These are phyloP conservation scores for Pseudoturritis turrita DNA, from an alignment of 345 rosid genomes.

Conservation along the genomic window DNA sequence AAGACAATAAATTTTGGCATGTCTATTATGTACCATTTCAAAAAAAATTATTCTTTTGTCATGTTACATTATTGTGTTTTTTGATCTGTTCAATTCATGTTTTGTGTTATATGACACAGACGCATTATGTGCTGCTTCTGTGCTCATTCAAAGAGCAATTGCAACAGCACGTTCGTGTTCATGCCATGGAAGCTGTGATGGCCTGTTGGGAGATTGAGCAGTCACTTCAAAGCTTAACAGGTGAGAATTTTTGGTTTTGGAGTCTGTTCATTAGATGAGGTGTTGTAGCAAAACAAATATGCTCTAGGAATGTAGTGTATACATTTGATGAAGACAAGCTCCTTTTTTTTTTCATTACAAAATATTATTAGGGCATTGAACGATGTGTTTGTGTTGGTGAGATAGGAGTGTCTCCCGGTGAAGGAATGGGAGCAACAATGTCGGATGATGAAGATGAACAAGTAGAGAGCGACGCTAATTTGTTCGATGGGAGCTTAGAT, in stretches of 20 bases:
- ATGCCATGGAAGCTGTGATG: slow-evolving; percentile 99
- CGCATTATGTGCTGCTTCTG: slow-evolving; percentile 86
- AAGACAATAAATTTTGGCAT: too few relatives aligned
- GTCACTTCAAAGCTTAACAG: slow-evolving; percentile 93
- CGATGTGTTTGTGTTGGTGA: slow-evolving; percentile 4
- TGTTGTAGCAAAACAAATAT: too few relatives aligned
- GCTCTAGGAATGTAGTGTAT: not conserved
- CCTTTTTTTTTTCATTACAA: not conserved
- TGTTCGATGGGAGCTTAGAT: slow-evolving; percentile 78
- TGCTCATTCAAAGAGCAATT: slow-evolving; percentile 97
- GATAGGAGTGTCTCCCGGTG: slow-evolving; percentile 94
- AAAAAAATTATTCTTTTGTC: too few relatives aligned
- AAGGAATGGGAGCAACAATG: slow-evolving; percentile 97
- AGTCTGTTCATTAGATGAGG: too few relatives aligned
- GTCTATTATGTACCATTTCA: too few relatives aligned
- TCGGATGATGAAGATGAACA: slow-evolving; percentile 96
- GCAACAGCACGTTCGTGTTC: slow-evolving; percentile 97
- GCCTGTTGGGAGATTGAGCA: slow-evolving; percentile 99
- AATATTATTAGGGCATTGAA: not conserved
- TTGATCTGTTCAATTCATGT: not conserved
- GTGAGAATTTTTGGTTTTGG: slow-evolving; percentile 19
- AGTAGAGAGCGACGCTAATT: slow-evolving; percentile 75
- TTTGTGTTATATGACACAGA: slow-evolving; percentile 38
- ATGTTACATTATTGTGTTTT: not conserved
- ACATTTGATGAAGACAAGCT: not conserved